phyloP scores from a whole-genome alignment of 202 grass and related monocot species.

The Elaeis oleifera region DNA sequence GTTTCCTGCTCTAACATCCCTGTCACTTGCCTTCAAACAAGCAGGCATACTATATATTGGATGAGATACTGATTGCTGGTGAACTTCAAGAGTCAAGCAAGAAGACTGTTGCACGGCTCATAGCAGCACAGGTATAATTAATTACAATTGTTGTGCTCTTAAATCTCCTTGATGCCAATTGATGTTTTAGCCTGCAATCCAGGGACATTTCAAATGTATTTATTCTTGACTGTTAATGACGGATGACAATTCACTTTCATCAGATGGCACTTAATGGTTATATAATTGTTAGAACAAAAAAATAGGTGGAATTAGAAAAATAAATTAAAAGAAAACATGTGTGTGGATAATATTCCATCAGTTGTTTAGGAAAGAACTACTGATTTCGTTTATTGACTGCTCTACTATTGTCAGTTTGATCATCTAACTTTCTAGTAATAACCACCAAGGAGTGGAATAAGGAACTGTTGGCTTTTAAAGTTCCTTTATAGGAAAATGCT shows the following conservation, averaged over 20 bases:
- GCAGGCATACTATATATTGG: constrained; percentile 94
- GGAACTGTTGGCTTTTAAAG: constrained; percentile 9
- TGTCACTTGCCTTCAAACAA: constrained; percentile 16
- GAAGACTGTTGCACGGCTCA: constrained; percentile 83
- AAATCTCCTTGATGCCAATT: neutral
- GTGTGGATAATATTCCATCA: too few relatives aligned
- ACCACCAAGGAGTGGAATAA: too few relatives aligned
- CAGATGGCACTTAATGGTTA: too few relatives aligned
- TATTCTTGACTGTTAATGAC: too few relatives aligned
- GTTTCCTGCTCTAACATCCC: constrained; percentile 3
- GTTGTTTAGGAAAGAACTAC: too few relatives aligned
- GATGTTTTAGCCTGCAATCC: neutral
- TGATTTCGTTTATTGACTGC: too few relatives aligned
- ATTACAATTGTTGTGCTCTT: neutral
- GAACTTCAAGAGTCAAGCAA: constrained; percentile 98
- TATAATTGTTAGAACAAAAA: too few relatives aligned
- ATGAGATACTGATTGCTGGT: constrained; percentile 89
- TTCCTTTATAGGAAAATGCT: constrained; percentile 1
- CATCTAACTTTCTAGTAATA: too few relatives aligned
- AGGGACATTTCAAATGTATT: constrained; percentile 1
- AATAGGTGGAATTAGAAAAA: too few relatives aligned
- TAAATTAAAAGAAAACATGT: too few relatives aligned
- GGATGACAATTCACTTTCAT: too few relatives aligned
- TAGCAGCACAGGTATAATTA: constrained; percentile 69
- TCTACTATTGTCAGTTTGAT: too few relatives aligned